Evolutionary conservation across 257 asterid genomes (phyloP).

Genomic region (Nicotiana sylvestris): DNA sequence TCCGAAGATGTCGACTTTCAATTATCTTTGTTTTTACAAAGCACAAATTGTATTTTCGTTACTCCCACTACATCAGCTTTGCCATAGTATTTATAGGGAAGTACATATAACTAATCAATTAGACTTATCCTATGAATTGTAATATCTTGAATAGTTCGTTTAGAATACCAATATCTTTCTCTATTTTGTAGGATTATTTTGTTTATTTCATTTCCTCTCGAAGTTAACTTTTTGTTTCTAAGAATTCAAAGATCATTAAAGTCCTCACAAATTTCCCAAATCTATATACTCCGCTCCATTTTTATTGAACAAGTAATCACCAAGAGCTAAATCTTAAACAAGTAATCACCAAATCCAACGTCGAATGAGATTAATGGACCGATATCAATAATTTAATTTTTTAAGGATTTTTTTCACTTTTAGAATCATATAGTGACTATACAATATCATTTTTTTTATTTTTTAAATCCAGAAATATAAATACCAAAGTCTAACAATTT

Average conservation of each 20-base stretch:
- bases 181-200: background rate
- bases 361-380: background rate
- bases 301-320: no score
- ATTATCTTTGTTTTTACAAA: background rate
- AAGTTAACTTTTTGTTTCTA: background rate
- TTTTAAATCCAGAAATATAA: no score
- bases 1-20: background rate
- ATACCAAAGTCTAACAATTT: background rate
- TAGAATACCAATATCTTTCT: background rate
- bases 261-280: background rate
- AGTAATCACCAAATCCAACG: background rate
- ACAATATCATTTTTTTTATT: no score
- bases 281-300: no score
- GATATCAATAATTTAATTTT: no score
- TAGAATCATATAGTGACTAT: no score
- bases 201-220: background rate
- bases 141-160: background rate
- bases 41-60: background rate
- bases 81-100: background rate
- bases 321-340: background rate
- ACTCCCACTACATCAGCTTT: background rate
- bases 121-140: background rate
- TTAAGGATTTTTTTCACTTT: no score
- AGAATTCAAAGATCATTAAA: background rate
- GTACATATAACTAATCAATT: background rate